A percentile compares a stretch with the other conserved stretches of the same genome.
Evolutionary conservation across 202 grass and related monocot species (phyloP).

Genomic region (Setaria viridis): DNA sequence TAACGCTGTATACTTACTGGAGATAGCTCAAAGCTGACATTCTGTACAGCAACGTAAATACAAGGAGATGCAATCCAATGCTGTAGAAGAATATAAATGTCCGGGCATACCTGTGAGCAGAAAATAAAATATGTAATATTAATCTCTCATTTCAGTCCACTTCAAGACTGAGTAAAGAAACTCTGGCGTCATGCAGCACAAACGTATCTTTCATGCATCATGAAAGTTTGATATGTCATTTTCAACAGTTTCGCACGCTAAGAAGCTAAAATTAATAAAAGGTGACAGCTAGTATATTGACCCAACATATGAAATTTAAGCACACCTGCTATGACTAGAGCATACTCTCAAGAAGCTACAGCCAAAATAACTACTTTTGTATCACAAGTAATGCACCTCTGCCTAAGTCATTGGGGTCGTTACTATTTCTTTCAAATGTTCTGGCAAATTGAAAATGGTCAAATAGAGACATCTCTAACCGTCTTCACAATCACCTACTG

Average conservation of each 20-base stretch:
- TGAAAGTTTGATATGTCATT: neutral
- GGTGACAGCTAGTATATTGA: neutral
- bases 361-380: constrained; percentile 4
- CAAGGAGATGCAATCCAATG: constrained; percentile 99
- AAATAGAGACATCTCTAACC: constrained; percentile 2
- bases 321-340: neutral
- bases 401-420: neutral
- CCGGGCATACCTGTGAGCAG: constrained; percentile 77
- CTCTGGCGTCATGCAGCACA: neutral
- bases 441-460: neutral
- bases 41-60: constrained; percentile 96
- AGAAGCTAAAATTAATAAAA: constrained; percentile 18
- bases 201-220: constrained; percentile 22
- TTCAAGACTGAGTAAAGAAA: constrained; percentile 15
- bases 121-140: constrained; percentile 38
- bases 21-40: constrained; percentile 98
- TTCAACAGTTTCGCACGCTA: neutral
- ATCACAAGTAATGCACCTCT: neutral
- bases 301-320: constrained; percentile 26
- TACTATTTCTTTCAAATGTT: neutral
- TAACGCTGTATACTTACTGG: constrained; percentile 56
- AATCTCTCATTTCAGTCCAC: constrained; percentile 9
- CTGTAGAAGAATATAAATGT: constrained; percentile 99
- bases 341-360: neutral
- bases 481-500: constrained; percentile 9